Evolutionary conservation across 1,284 basidiomycete species (phyloP), one percentile per base, ranked within the genome.

Genomic region (Flammula alnicola): DNA sequence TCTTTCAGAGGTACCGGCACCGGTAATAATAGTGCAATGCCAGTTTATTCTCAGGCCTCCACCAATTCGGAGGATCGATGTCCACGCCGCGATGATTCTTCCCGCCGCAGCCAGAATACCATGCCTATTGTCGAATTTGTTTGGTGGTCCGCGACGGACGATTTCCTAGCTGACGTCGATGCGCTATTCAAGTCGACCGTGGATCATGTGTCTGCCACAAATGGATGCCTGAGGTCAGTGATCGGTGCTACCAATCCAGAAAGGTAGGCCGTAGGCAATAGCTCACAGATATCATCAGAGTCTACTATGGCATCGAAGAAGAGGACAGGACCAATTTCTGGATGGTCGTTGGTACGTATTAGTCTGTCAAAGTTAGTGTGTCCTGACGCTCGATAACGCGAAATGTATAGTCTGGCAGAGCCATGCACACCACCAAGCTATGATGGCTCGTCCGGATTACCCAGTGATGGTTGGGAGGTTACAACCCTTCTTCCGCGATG

Each of bases 381-480:
- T 26, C 3, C 38, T 40, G 38, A 40, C 23, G 8, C 6, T n/a
- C 26, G 9, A 17, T 12, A 12, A 6, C 26, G 14, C 19, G 8
- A 36, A 29, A n/a, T n/a, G n/a, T 39, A 22, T 42, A 67, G 66
- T 66, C 17, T 68, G 66, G 66, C 52, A 66, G 39, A 62, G 60
- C 32, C 57, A 59, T 32, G 63, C 59, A 22, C 55, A 60, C 54
- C 63, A 63, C 44, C 36, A 57, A 44, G 57, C 57, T 12, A 57
- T 65, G 53, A 57, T 57, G 42, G 44, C 54, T 14, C 49, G 58
- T 14, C 54, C 60, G 1, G 54, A 52, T 19, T 66, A 63, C 43
- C 33, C 44, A 14, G 43, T 27, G 5, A 47, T 65, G 53, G 51
- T 63, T 10, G 54, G 36, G 1, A 30, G 27, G 7, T 42, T 66